Percentiles rank a stretch among this genome's conserved stretches.
These are phyloP conservation scores for Lignosus rhinocerotis DNA, from an alignment of 1,284 basidiomycete species.

Conservation along the genomic window DNA sequence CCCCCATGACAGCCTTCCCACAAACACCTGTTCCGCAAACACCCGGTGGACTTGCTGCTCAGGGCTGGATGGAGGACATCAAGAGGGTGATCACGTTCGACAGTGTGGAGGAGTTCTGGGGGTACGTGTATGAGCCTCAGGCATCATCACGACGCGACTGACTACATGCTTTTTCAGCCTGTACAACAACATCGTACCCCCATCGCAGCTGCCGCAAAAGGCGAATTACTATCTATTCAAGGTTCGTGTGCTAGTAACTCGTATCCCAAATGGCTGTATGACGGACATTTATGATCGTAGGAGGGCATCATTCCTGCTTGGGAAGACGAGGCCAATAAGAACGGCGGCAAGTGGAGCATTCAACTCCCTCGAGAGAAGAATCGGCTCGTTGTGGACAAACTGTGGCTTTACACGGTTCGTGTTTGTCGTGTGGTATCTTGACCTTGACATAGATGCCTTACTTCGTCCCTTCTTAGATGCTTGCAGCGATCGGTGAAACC, in stretches of 20 bases:
- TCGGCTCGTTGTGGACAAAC: slow-evolving; percentile 81
- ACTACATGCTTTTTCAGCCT: slow-evolving; percentile 49
- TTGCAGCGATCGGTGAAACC: slow-evolving; percentile 95
- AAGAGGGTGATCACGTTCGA: slow-evolving; percentile 92
- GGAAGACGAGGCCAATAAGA: slow-evolving; percentile 95
- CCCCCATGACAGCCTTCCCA: slow-evolving; percentile 76
- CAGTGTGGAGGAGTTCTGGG: slow-evolving; percentile 98
- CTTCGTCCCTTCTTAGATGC: slow-evolving; percentile 64
- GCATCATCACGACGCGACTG: background rate
- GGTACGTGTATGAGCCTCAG: slow-evolving; percentile 48
- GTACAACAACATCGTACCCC: slow-evolving; percentile 98
- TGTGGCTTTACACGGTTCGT: slow-evolving; percentile 94
- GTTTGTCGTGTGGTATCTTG: slow-evolving; percentile 40
- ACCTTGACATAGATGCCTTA: background rate
- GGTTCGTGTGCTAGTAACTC: slow-evolving; percentile 36
- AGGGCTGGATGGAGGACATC: slow-evolving; percentile 97
- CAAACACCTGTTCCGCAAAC: slow-evolving; percentile 71
- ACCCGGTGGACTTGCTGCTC: slow-evolving; percentile 59
- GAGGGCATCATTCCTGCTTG: slow-evolving; percentile 95
- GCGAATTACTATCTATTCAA: slow-evolving; percentile 99
- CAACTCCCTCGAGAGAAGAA: slow-evolving; percentile 97
- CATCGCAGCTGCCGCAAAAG: slow-evolving; percentile 91
- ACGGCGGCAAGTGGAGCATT: slow-evolving; percentile 98
- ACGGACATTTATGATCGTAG: slow-evolving; percentile 40
- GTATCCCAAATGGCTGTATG: slow-evolving; percentile 11